Percentiles rank a stretch among this genome's conserved stretches.
Conservation (phyloP, 768 basidiomycete species). For the Chalciporus pseudorubinellus region DNA sequence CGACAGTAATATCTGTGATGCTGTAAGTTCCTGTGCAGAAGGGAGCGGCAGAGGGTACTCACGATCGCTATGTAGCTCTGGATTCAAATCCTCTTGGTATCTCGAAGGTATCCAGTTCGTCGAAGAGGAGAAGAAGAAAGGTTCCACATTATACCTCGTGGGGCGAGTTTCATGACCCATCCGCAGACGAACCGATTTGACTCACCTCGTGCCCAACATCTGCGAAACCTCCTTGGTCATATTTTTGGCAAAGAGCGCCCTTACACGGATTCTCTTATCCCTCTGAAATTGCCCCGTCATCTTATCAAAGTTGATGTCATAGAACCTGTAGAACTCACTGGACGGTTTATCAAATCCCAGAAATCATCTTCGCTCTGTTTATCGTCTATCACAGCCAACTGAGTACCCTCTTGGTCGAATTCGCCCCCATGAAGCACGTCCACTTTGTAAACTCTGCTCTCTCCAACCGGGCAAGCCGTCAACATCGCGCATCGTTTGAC, state of each 20-base stretch:
- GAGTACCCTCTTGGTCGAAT: not conserved
- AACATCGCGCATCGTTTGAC: conserved; percentile 33
- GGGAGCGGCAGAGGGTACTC: conserved; percentile 34
- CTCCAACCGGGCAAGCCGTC: conserved; percentile 12
- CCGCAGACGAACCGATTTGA: not conserved
- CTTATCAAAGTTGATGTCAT: not conserved
- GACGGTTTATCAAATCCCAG: conserved; percentile 33
- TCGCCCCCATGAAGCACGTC: conserved; percentile 15
- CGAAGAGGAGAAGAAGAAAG: conserved; percentile 64
- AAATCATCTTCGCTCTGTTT: conserved; percentile 20
- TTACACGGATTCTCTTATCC: conserved; percentile 39
- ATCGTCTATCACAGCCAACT: conserved; percentile 4
- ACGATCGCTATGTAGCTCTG: conserved; percentile 51
- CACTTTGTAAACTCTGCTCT: conserved; percentile 21
- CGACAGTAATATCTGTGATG: conserved; percentile 51
- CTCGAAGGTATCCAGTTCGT: conserved; percentile 67
- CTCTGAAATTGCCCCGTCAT: conserved; percentile 16
- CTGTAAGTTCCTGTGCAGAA: not conserved
- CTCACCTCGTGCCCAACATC: conserved; percentile 56
- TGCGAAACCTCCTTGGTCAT: conserved; percentile 50
- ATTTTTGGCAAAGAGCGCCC: conserved; percentile 50
- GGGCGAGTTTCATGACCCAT: not conserved
- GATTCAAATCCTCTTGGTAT: conserved; percentile 49
- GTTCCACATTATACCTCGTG: conserved; percentile 51
- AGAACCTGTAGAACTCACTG: conserved; percentile 31